phyloP scores from a whole-genome alignment of 768 basidiomycete species.

The Coprinopsis strossmayeri region DNA sequence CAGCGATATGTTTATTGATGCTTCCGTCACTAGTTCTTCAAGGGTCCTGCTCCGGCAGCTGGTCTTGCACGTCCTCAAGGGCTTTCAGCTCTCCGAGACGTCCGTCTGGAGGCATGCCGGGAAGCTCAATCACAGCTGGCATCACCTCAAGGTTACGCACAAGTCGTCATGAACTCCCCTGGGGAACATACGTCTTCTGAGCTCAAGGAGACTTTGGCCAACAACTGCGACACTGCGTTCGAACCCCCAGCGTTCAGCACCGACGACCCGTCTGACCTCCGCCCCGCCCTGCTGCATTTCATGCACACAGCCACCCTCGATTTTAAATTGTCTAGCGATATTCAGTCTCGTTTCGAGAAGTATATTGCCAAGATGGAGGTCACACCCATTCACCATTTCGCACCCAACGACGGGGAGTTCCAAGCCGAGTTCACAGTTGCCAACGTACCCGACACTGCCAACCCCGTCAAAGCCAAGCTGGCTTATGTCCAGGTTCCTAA shows the following conservation, averaged over 20 bases:
- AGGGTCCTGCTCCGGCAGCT: conserved; percentile 45
- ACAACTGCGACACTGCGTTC: conserved; percentile 51
- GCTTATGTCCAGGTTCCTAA: conserved; percentile 80
- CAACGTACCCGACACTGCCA: conserved; percentile 71
- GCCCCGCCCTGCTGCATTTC: conserved; percentile 67
- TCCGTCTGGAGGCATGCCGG: conserved; percentile 16
- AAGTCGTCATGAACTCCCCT: conserved; percentile 27
- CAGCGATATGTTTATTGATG: conserved; percentile 6
- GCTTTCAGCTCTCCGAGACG: conserved; percentile 19
- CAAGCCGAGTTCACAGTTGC: conserved; percentile 35
- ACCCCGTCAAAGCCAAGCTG: conserved; percentile 73
- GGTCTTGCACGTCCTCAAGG: conserved; percentile 21
- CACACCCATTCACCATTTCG: conserved; percentile 37
- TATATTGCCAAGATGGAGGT: conserved; percentile 46
- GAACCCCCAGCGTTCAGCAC: conserved; percentile 31
- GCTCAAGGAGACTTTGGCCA: conserved; percentile 41
- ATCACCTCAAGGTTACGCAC: conserved; percentile 17
- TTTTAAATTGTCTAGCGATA: conserved; percentile 37
- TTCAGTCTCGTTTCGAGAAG: conserved; percentile 42
- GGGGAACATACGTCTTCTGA: conserved; percentile 17
- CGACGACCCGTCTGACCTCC: conserved; percentile 33
- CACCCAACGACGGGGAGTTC: conserved; percentile 30
- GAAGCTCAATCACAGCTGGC: conserved; percentile 9
- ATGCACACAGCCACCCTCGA: conserved; percentile 69
- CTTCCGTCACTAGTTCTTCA: conserved; percentile 55